Evolutionary conservation across 768 basidiomycete species (phyloP), one percentile per base, ranked within the genome.

Genomic region (Phallus indusiatus): DNA sequence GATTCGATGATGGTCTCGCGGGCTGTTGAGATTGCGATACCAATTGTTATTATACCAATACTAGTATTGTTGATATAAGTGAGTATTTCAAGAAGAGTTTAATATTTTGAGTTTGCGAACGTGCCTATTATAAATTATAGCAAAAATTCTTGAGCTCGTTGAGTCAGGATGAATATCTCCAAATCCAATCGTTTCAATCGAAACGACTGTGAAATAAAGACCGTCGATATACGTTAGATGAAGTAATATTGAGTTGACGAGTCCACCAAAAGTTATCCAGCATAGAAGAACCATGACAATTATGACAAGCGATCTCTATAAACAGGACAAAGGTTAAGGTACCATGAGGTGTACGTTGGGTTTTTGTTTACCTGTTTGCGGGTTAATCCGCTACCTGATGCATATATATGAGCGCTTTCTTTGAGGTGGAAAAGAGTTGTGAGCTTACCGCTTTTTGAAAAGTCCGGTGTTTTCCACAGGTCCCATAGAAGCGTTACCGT

Each of bases 1-100:
- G 81, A 79, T 70, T 93, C 91, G 28, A 89, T 74, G 24, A 91
- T 76, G 0, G 82, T 85, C 65, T 88, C 88, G 16, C 85, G 80
- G 24, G 80, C 79, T 55, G 84, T 79, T 3, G 77, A 75, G 33
- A 90, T 82, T 12, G 82, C 79, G 12, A 90, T 72, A 6, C 78
- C 84, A 28, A 88, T 69, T 62, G 78, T 85, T 60, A 89, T 34
- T 53, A 91, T 79, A 11, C 86, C 86, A 35, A 83, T 69, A 0
- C 74, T 71, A 42, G n/a, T 42, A 42, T 81, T 74, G 49, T 55
- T 49, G 22, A 63, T 18, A 36, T 47, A 34, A 48, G 36, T 28
- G 47, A 6, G 16, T 10, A 20, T n/a, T 18, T 36, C 17, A 47
- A 37, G 10, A 56, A 10, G 16, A 55, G n/a, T n/a, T n/a, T 5